Evolutionary conservation across 148 eudicot genomes (phyloP), one percentile per base, ranked within the genome.

Genomic region (Persicaria tinctoria): DNA sequence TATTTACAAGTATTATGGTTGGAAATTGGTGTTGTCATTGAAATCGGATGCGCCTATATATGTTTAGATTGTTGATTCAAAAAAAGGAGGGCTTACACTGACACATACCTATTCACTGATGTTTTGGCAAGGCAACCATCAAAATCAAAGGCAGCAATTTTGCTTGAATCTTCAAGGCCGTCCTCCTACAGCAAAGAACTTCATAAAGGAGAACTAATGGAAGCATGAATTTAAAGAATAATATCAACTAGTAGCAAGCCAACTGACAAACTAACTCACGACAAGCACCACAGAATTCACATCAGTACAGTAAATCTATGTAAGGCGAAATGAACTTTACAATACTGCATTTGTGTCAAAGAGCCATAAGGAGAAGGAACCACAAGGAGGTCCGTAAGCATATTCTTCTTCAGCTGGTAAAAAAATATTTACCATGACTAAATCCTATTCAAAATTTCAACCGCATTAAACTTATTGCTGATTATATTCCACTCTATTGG

Each of bases 71-170:
- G 3, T 12, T 13, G 14, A 38, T 10, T 41, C 46, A 13, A 68
- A 13, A 68, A 68, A 41, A 2, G 71, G 18, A 38, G 17, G n/a
- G n/a, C 45, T 9, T 38, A 10, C 0, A 38, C 12, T 68, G 47
- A 68, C 50, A 16, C 79, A 72, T 85, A 86, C 98, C 85, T 87
- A 73, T 78, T 87, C 79, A 93, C 89, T 57, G 87, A 77, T 5
- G 98, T 93, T 1, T 91, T 93, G 13, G 83, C 98, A 78, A 93
- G 97, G 71, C 98, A 93, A 38, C 97, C 97, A 86, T 93, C 98
- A 87, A 93, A 93, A 83, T 93, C 98, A 79, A 93, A 93, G 12
- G 97, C 98, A 71, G 98, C 98, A 82, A 93, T 89, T 82, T 91
- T 93, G 50, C 71, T 79, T 27, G 95, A 87, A 84, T 88, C 95